These are phyloP conservation scores for Rostrohypoxylon terebratum DNA, from an alignment of 495 filamentous ascomycete genomes.

Conservation along the genomic window DNA sequence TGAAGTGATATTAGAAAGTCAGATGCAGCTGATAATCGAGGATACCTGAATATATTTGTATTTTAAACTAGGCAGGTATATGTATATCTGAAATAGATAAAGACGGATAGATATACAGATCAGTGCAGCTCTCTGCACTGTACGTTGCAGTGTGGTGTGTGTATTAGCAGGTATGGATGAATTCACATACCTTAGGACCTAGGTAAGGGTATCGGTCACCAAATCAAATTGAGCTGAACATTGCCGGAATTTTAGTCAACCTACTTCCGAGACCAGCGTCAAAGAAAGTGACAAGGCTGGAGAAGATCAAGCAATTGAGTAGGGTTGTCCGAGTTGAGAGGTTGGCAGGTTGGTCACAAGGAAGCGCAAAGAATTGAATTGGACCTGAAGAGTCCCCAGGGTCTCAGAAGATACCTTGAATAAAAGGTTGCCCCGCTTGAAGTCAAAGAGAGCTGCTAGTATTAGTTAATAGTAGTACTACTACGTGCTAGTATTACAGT, in stretches of 20 bases:
- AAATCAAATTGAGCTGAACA: slow-evolving; percentile 29
- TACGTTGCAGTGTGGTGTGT: not conserved
- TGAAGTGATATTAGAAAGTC: slow-evolving; percentile 15
- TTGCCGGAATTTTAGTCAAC: slow-evolving; percentile 16
- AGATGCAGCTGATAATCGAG: slow-evolving; percentile 11
- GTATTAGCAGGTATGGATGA: slow-evolving; percentile 2
- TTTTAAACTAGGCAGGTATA: not conserved
- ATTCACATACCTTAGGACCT: slow-evolving; percentile 4
- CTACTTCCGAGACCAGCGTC: slow-evolving; percentile 13
- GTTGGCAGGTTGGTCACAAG: slow-evolving; percentile 11
- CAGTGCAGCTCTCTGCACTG: not conserved
- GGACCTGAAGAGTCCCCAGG: slow-evolving; percentile 3
- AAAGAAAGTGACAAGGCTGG: not conserved
- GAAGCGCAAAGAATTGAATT: slow-evolving; percentile 4
- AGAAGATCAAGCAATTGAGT: not conserved
- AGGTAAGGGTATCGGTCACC: not conserved
- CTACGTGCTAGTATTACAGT: not conserved
- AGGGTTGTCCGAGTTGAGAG: not conserved
- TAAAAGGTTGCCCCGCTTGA: slow-evolving; percentile 40
- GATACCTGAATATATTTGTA: not conserved
- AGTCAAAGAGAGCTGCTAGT: slow-evolving; percentile 36
- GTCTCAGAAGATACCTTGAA: slow-evolving; percentile 7
- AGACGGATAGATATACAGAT: not conserved
- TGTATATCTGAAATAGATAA: not conserved
- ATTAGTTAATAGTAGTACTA: too few species aligned